phyloP scores from a whole-genome alignment of 306 rosid species.

The Luffa aegyptiaca region DNA sequence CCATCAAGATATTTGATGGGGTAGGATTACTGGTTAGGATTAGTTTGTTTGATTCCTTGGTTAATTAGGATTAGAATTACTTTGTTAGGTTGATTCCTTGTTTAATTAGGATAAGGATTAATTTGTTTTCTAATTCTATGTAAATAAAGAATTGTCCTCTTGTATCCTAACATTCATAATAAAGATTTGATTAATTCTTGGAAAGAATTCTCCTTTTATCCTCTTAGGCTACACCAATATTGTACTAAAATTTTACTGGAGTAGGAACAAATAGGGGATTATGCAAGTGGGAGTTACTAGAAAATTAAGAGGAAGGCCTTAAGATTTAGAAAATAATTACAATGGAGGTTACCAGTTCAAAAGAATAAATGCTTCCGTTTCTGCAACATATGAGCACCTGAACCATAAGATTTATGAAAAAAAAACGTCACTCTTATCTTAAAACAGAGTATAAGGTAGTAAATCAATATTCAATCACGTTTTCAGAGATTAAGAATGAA shows the following conservation, averaged over 20 bases:
- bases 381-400: constrained; percentile 80
- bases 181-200: too few relatives aligned
- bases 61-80: too few relatives aligned
- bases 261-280: neutral
- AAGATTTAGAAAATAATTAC: neutral
- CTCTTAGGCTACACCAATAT: neutral
- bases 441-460: neutral
- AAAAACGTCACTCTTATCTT: neutral
- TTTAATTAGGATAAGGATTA: too few relatives aligned
- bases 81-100: too few relatives aligned
- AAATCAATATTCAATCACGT: neutral
- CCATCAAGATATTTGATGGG: neutral
- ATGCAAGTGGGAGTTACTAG: neutral
- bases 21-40: too few relatives aligned
- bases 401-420: neutral
- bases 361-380: constrained; percentile 62
- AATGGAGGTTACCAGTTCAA: constrained; percentile 44
- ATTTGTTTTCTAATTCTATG: too few relatives aligned
- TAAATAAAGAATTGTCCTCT: too few relatives aligned
- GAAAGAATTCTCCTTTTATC: too few relatives aligned
- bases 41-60: too few relatives aligned
- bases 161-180: too few relatives aligned
- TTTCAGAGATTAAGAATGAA: neutral
- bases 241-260: neutral
- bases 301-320: neutral